Base-by-base conservation (phyloP, 2,329 filamentous ascomycete genomes). In the Fusarium compactum region DNA sequence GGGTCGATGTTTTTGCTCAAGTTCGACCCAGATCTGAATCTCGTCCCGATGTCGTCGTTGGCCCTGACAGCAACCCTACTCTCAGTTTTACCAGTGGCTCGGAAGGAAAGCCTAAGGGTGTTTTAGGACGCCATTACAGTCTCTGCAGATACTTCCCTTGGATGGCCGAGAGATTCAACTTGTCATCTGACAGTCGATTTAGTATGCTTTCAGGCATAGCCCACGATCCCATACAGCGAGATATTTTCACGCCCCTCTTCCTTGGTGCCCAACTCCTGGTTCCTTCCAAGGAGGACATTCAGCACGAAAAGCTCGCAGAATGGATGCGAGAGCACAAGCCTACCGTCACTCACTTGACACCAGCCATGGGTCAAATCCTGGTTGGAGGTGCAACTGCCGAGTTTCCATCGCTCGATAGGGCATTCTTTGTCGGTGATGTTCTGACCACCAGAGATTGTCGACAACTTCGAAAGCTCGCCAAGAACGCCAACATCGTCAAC, bases 361-460 rank as follows among this genome's bases (percentile, higher is more conserved):
- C 96, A 12, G 96, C 96, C 61, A 98, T 98, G 95, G 95, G 95
- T 58, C 93, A 98, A 74, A 96, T 98, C 66, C 83, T 98, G 3
- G 91, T 95, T n/a, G 95, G 94, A 45, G 93, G 92, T 71, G 92
- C 94, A 25, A 90, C 84, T 5, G 90, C 93, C 0, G 81, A 92
- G 71, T 97, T 98, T 76, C 65, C 65, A 16, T 70, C 69, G 1
- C 58, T 67, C 24, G 91, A 91, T 62, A 85, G 89, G 61, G 94
- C 91, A 20, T 95, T 98, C 84, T 98, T 95, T 68, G 95, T 98
- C 2, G 96, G 96, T 32, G 95, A 98, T 76, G 85, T 98, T 34
- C 81, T 98, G 50, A 97, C 94, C 68, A 97, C 90, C 77, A 87
- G 90, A 76, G 95, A 98, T 75, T 97, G 93, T 80, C 85, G 86